Percentiles rank a stretch among this genome's conserved stretches.
Conservation (phyloP, 352 stramenopile genomes). For the Phytophthora pinifolia region DNA sequence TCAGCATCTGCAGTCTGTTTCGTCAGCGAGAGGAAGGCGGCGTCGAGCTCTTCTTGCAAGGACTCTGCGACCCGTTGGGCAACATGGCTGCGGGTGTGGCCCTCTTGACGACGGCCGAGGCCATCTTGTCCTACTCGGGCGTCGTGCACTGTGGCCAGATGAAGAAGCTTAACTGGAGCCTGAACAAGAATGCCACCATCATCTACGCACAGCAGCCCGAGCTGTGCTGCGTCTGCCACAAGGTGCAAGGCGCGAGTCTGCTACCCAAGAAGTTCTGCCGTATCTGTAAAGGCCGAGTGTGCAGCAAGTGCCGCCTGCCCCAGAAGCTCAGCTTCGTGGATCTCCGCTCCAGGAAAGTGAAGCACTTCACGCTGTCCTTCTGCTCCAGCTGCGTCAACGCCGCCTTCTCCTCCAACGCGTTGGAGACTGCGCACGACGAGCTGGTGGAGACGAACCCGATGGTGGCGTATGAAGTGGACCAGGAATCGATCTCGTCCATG, state of each 20-base stretch:
- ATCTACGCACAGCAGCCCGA: slow-evolving; percentile 23
- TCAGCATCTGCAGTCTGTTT: slow-evolving; percentile 55
- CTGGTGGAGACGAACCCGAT: slow-evolving; percentile 28
- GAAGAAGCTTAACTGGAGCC: slow-evolving; percentile 41
- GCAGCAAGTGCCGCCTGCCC: slow-evolving; percentile 26
- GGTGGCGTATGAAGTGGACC: slow-evolving; percentile 30
- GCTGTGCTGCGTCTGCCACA: slow-evolving; percentile 31
- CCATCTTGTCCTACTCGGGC: slow-evolving; percentile 26
- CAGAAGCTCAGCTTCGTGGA: slow-evolving; percentile 33
- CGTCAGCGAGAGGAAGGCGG: slow-evolving; percentile 37
- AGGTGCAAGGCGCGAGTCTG: slow-evolving; percentile 11
- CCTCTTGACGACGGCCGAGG: slow-evolving; percentile 33
- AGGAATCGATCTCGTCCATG: slow-evolving; percentile 33
- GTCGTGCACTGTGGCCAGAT: slow-evolving; percentile 35
- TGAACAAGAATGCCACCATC: slow-evolving; percentile 30
- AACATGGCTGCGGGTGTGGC: slow-evolving; percentile 30
- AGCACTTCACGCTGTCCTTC: slow-evolving; percentile 31
- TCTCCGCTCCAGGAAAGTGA: slow-evolving; percentile 17
- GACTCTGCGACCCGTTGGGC: slow-evolving; percentile 30
- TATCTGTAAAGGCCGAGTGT: slow-evolving; percentile 34
- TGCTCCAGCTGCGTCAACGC: slow-evolving; percentile 23
- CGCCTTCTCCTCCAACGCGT: slow-evolving; percentile 12
- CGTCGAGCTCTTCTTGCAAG: slow-evolving; percentile 43
- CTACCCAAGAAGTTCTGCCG: slow-evolving; percentile 30
- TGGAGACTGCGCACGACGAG: slow-evolving; percentile 27